Base-by-base conservation (phyloP, 306 rosid genomes). In the Lupinus albus region DNA sequence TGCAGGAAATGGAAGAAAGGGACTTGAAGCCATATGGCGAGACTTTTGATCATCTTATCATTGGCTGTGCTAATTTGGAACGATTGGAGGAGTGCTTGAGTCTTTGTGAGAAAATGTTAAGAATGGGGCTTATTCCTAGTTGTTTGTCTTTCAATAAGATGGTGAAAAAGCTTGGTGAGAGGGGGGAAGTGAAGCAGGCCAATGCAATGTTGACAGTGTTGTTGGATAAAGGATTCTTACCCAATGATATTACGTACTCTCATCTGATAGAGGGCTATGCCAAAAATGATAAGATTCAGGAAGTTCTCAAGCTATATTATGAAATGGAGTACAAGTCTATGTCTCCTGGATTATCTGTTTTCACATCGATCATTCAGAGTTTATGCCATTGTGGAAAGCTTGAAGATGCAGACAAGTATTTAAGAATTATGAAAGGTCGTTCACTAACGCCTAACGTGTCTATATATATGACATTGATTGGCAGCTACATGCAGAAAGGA, bases 401-500 rank as follows among this genome's bases (percentile, higher is more conserved):
- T 75, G 91, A 75, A 62, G 89, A 86, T 39, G 96, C 91, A 0
- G 92, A 87, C 49, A 92, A 75, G 67, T 86, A 74, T 71, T 55
- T 86, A 9, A 60, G 81, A 61, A 48, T 81, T 30, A 80, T 89
- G 98, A 83, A 77, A 81, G 81, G 84, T 72, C 78, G 84, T n/a
- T 76, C 44, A 5, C 33, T 85, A 32, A 62, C 72, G 44, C 86
- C 86, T 28, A 48, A 60, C 75, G 32, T 48, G 0, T 17, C 54
- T 30, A 71, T 80, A 48, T 85, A 84, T 17, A 73, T 78, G 81
- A 70, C 75, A 0, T 64, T 87, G 83, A 70, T 84, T 44, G 68
- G 51, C 12, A 55, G 80, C 71, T 60, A 75, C 66, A 10, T 35
- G 64, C 72, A 76, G 64, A 81, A 79, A 70, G 90, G 84, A 3